phyloP scores from a whole-genome alignment of 495 filamentous ascomycete genomes.

The Penicillium alfredii region DNA sequence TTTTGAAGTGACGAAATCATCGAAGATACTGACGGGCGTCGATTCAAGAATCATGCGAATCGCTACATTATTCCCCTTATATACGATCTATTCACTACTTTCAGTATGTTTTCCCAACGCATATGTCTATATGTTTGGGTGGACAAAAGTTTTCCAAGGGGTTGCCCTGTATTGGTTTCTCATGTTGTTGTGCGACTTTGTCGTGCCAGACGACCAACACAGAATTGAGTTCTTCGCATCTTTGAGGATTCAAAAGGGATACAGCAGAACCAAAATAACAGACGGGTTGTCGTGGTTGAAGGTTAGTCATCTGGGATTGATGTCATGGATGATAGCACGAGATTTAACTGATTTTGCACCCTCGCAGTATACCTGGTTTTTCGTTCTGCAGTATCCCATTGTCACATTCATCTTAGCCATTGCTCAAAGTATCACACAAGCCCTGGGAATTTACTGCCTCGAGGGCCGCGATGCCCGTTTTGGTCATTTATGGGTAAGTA shows the following conservation, averaged over 20 bases:
- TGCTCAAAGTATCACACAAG: slow-evolving; percentile 18
- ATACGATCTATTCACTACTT: slow-evolving; percentile 12
- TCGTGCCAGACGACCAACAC: slow-evolving; percentile 6
- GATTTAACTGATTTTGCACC: too few relatives aligned
- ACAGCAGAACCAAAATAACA: slow-evolving; percentile 6
- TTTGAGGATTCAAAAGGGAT: slow-evolving; percentile 11
- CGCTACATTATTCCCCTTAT: slow-evolving; percentile 10
- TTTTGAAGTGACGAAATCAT: too few relatives aligned
- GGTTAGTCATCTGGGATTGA: slow-evolving; percentile 10
- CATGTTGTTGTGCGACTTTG: slow-evolving; percentile 14
- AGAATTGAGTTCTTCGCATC: slow-evolving; percentile 20
- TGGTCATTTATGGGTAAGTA: slow-evolving; percentile 21
- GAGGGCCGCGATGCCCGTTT: slow-evolving; percentile 12
- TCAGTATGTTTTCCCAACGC: slow-evolving; percentile 10
- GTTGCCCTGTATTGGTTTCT: slow-evolving; percentile 20
- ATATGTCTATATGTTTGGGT: slow-evolving; percentile 17
- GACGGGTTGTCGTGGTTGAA: slow-evolving; percentile 16
- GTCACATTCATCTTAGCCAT: slow-evolving; percentile 15
- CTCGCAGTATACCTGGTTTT: too few relatives aligned
- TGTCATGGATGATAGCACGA: not conserved
- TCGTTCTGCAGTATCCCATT: slow-evolving; percentile 14
- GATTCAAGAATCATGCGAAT: slow-evolving; percentile 11
- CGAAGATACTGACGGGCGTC: too few relatives aligned
- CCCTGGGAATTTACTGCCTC: slow-evolving; percentile 13
- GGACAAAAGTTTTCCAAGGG: slow-evolving; percentile 14